Conservation (phyloP, 306 rosid genomes). For the Malus domestica region DNA sequence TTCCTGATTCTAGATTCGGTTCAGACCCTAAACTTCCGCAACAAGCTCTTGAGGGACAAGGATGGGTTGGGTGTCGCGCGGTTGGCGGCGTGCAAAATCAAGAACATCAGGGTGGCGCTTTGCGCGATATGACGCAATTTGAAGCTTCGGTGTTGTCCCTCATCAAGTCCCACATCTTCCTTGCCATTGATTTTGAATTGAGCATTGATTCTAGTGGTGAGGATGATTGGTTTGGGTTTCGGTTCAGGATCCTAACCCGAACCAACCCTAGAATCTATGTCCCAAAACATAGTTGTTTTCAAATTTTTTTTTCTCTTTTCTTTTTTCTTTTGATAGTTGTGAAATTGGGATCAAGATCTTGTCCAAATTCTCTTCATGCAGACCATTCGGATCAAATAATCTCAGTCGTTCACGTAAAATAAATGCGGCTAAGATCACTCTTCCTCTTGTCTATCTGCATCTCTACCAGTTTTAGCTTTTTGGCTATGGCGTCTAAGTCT, state of each 20-base stretch:
- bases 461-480: background rate
- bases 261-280: background rate
- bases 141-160: slow-evolving; percentile 39
- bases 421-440: too few relatives aligned
- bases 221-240: background rate
- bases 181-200: slow-evolving; percentile 39
- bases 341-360: too few relatives aligned
- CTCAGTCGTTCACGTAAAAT: too few relatives aligned
- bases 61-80: slow-evolving; percentile 76
- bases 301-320: background rate
- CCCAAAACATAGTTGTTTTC: background rate
- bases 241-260: too few relatives aligned
- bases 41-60: slow-evolving; percentile 47
- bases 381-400: too few relatives aligned
- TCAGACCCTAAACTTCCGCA: slow-evolving; percentile 42
- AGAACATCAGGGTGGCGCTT: slow-evolving; percentile 42
- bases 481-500: background rate
- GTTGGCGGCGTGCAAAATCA: slow-evolving; percentile 50
- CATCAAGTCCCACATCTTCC: slow-evolving; percentile 36
- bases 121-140: slow-evolving; percentile 66
- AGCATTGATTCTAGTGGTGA: background rate
- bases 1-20: slow-evolving; percentile 58
- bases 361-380: fast-evolving
- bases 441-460: too few relatives aligned
- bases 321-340: too few relatives aligned